phyloP scores from a whole-genome alignment of 2,329 filamentous ascomycete species.

The Alternaria ventricosa region DNA sequence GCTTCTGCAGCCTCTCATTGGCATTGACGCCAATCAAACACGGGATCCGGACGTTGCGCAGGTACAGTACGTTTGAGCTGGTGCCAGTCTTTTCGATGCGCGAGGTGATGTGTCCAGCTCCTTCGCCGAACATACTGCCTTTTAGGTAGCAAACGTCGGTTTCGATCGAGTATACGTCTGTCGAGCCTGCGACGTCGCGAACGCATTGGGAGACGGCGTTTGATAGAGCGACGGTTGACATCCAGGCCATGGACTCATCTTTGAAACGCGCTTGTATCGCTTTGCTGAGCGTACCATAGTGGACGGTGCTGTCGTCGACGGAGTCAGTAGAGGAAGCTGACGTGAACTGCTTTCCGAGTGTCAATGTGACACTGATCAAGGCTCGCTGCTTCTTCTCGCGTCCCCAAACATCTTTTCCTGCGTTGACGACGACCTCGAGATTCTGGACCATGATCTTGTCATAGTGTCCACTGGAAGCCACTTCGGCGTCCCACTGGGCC shows the following conservation, averaged over 20 bases:
- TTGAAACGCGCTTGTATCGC: slow-evolving; percentile 61
- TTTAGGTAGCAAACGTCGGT: slow-evolving; percentile 69
- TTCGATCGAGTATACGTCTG: slow-evolving; percentile 51
- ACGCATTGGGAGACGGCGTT: slow-evolving; percentile 21
- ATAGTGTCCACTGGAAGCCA: slow-evolving; percentile 27
- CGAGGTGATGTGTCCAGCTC: slow-evolving; percentile 58
- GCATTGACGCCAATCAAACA: slow-evolving; percentile 75
- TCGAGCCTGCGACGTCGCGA: slow-evolving; percentile 33
- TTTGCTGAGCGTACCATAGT: slow-evolving; percentile 77
- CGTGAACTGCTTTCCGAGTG: slow-evolving; percentile 63
- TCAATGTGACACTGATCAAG: slow-evolving; percentile 65
- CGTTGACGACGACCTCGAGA: slow-evolving; percentile 63
- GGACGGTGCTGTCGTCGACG: slow-evolving; percentile 73
- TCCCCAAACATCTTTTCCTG: slow-evolving; percentile 73
- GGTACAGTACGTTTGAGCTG: slow-evolving; percentile 50
- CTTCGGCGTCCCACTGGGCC: slow-evolving; percentile 28
- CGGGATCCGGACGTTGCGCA: slow-evolving; percentile 68
- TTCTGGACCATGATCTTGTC: slow-evolving; percentile 66
- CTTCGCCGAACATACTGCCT: slow-evolving; percentile 69
- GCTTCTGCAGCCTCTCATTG: slow-evolving; percentile 70
- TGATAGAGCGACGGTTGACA: slow-evolving; percentile 31
- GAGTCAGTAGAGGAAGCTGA: slow-evolving; percentile 65
- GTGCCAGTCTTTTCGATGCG: slow-evolving; percentile 27
- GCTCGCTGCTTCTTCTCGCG: slow-evolving; percentile 68
- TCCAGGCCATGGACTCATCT: slow-evolving; percentile 28